These are phyloP conservation scores for Jimgerdemannia flammicorona DNA, from an alignment of 192 early-diverging fungal genomes.

Conservation along the genomic window DNA sequence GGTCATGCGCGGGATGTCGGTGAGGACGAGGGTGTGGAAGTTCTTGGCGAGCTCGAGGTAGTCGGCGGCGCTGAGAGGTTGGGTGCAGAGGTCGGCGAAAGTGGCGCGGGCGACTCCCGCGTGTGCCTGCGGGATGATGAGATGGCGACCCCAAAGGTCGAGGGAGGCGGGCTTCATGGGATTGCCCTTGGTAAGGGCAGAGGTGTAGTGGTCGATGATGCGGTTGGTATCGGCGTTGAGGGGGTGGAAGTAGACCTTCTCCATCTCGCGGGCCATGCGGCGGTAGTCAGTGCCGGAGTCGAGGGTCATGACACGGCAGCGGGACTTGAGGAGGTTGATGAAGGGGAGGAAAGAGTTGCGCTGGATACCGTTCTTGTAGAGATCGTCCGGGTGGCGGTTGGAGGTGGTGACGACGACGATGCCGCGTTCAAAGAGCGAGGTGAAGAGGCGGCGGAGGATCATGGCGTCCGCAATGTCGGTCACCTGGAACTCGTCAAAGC, in stretches of 20 bases:
- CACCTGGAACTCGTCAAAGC: constrained; percentile 97
- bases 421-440: constrained; percentile 77
- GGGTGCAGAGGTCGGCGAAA: constrained; percentile 77
- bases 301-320: constrained; percentile 76
- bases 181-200: constrained; percentile 20
- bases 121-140: constrained; percentile 62
- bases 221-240: constrained; percentile 42
- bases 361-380: constrained; percentile 98
- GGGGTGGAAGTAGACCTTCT: constrained; percentile 70
- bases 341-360: constrained; percentile 88
- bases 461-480: constrained; percentile 98
- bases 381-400: constrained; percentile 86
- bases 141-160: constrained; percentile 70
- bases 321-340: constrained; percentile 80
- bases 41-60: constrained; percentile 79
- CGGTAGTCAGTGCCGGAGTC: constrained; percentile 94
- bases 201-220: constrained; percentile 45
- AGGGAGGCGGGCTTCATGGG: constrained; percentile 44
- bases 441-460: constrained; percentile 80
- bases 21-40: constrained; percentile 76
- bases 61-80: constrained; percentile 77
- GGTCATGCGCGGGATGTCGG: constrained; percentile 71
- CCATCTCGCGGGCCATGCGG: constrained; percentile 51
- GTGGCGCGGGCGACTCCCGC: constrained; percentile 68
- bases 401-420: constrained; percentile 92